Conservation (phyloP, 331 rosid species). For the Quercus lobata region DNA sequence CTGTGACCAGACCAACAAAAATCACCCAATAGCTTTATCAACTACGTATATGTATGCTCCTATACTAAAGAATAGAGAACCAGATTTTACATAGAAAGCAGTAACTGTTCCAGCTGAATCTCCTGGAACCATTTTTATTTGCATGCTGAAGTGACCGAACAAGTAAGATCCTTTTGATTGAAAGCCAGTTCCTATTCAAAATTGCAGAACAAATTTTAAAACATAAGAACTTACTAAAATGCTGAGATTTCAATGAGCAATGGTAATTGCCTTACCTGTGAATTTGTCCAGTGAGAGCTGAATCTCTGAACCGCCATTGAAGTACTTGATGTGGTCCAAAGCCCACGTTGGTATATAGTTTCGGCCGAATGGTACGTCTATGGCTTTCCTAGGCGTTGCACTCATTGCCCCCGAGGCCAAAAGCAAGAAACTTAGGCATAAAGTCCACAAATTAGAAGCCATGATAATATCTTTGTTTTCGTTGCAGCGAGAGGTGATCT, state of each 20-base stretch:
- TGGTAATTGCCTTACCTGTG: slow-evolving; percentile 39
- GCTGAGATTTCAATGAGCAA: too few species aligned
- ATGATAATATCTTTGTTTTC: slow-evolving; percentile 14
- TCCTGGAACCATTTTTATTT: slow-evolving; percentile 69
- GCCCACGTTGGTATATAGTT: slow-evolving; percentile 96
- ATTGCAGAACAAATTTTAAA: background rate
- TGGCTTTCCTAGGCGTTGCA: slow-evolving; percentile 45
- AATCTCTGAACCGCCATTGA: slow-evolving; percentile 69
- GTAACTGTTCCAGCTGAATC: slow-evolving; percentile 99
- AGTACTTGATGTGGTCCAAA: slow-evolving; percentile 89
- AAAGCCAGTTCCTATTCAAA: slow-evolving; percentile 73
- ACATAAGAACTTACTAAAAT: too few species aligned
- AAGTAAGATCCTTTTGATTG: slow-evolving; percentile 92
- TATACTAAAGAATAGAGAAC: too few species aligned
- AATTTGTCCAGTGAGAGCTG: slow-evolving; percentile 76
- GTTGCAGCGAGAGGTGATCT: too few species aligned
- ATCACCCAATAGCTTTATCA: background rate
- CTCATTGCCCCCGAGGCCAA: slow-evolving; percentile 32
- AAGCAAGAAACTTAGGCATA: slow-evolving; percentile 24
- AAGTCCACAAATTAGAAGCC: slow-evolving; percentile 35
- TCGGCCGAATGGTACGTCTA: slow-evolving; percentile 71
- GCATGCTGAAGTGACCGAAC: slow-evolving; percentile 96
- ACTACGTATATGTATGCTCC: too few species aligned
- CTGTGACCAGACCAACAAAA: slow-evolving; percentile 24
- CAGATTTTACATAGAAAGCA: slow-evolving; percentile 69